Conservation (phyloP, 306 rosid genomes). For the Prunus mira region DNA sequence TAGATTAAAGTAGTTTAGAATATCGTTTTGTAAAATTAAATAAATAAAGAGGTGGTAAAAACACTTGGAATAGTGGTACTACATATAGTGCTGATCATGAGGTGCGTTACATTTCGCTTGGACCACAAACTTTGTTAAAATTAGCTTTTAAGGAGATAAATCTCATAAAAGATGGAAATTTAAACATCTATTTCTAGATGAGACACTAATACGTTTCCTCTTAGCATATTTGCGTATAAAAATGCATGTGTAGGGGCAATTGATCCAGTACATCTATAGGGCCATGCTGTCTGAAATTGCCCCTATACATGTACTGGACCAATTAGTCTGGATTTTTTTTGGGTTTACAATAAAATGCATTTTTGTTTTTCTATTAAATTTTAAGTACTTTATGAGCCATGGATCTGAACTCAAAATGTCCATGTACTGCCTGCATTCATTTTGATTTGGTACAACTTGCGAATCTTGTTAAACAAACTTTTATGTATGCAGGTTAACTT, state of each 20-base stretch:
- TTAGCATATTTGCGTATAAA: background rate
- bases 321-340: background rate
- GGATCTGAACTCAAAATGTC: background rate
- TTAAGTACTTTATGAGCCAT: background rate
- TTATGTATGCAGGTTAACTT: constrained; percentile 65
- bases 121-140: no score
- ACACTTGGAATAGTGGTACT: no score
- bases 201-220: background rate
- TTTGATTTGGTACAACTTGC: constrained; percentile 11
- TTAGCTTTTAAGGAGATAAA: no score
- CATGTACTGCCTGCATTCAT: background rate
- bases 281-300: background rate
- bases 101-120: no score
- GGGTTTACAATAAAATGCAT: no score
- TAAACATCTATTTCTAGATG: background rate
- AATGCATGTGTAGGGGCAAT: background rate
- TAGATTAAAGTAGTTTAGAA: no score
- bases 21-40: no score
- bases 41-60: no score
- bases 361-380: background rate
- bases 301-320: background rate
- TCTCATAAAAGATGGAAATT: no score
- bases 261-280: no score
- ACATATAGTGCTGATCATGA: no score
- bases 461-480: constrained; percentile 15